Evolutionary conservation across 2,329 filamentous ascomycete genomes (phyloP).

Genomic region (Blumeriella jaapii): DNA sequence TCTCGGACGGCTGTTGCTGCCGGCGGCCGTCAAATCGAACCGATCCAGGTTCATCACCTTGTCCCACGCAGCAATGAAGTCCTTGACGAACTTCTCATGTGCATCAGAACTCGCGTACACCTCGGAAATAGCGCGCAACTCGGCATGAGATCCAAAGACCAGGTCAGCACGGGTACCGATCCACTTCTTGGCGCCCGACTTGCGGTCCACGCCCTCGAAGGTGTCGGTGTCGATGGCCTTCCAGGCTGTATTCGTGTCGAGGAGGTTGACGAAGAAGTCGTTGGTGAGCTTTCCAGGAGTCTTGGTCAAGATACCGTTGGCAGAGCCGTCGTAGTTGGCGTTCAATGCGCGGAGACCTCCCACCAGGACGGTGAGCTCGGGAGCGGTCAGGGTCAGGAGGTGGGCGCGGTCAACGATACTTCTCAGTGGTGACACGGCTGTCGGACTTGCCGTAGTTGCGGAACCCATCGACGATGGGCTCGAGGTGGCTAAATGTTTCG

Average conservation of each 20-base stretch:
- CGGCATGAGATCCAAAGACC: slow-evolving; percentile 62
- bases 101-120: slow-evolving; percentile 53
- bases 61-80: slow-evolving; percentile 60
- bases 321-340: slow-evolving; percentile 60
- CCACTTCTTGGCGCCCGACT: slow-evolving; percentile 56
- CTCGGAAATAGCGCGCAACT: slow-evolving; percentile 60
- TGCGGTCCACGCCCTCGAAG: slow-evolving; percentile 54
- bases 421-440: slow-evolving; percentile 50
- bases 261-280: slow-evolving; percentile 73
- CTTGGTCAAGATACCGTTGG: slow-evolving; percentile 56
- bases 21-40: slow-evolving; percentile 37
- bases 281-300: slow-evolving; percentile 59
- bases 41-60: slow-evolving; percentile 68
- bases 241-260: slow-evolving; percentile 58
- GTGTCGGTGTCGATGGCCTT: slow-evolving; percentile 43
- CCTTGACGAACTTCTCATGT: slow-evolving; percentile 53
- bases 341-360: slow-evolving; percentile 61
- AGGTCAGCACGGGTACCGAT: slow-evolving; percentile 57
- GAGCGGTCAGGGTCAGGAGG: slow-evolving; percentile 57
- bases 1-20: background rate
- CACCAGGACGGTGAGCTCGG: slow-evolving; percentile 59
- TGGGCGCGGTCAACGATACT: slow-evolving; percentile 63
- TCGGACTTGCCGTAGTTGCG: slow-evolving; percentile 62
- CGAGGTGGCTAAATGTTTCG: slow-evolving; percentile 50
- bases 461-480: slow-evolving; percentile 66